These are phyloP conservation scores for Arabidopsis lyrata DNA, from an alignment of 441 rosid genomes.

Conservation along the genomic window DNA sequence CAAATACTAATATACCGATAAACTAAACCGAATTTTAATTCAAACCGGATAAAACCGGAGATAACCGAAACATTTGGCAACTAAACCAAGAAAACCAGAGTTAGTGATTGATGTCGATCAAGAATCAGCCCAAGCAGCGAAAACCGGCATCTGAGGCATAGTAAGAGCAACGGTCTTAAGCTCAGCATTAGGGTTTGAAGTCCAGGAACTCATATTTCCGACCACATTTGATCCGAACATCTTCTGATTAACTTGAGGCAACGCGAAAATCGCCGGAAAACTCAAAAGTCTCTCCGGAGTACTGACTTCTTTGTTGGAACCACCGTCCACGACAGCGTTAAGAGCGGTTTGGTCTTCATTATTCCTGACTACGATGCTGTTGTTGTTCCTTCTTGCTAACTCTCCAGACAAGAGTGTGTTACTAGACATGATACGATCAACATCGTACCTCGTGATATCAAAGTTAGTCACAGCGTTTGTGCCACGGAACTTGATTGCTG, in stretches of 20 bases:
- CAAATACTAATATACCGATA: constrained; percentile 43
- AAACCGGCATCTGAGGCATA: constrained; percentile 82
- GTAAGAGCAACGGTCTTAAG: constrained; percentile 64
- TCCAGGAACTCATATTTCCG: constrained; percentile 62
- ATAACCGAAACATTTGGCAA: constrained; percentile 29
- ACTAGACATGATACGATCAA: constrained; percentile 91
- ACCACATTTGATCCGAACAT: constrained; percentile 50
- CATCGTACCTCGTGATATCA: constrained; percentile 86
- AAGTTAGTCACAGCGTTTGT: constrained; percentile 95
- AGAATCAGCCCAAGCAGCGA: constrained; percentile 95
- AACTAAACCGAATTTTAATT: constrained; percentile 39
- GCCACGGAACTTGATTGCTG: constrained; percentile 93
- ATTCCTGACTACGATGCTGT: constrained; percentile 39
- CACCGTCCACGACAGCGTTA: constrained; percentile 63
- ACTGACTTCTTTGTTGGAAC: constrained; percentile 60
- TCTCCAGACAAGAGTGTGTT: constrained; percentile 87
- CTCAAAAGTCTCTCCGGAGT: constrained; percentile 59
- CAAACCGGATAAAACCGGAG: constrained; percentile 31
- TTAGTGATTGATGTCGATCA: constrained; percentile 33
- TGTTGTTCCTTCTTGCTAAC: constrained; percentile 76
- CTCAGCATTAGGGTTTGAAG: constrained; percentile 56
- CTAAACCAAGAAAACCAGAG: constrained; percentile 51
- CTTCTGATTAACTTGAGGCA: constrained; percentile 68
- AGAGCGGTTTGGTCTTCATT: constrained; percentile 56
- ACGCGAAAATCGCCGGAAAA: constrained; percentile 55